Evolutionary conservation across 2,329 filamentous ascomycete genomes (phyloP).

Genomic region (Aaosphaeria pasadenensis): DNA sequence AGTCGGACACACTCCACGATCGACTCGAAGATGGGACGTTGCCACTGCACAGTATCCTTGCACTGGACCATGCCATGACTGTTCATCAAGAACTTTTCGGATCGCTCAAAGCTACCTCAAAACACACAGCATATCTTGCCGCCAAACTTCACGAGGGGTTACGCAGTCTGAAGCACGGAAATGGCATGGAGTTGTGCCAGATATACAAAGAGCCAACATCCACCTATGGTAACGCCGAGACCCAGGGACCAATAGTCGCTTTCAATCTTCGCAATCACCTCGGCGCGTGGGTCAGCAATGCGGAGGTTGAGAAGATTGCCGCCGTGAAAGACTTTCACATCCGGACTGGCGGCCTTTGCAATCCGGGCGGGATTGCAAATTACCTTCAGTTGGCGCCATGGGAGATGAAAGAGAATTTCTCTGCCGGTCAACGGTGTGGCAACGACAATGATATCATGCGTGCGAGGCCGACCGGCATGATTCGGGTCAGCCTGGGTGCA

Average conservation of each 20-base stretch:
- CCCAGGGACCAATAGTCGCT: constrained; percentile 72
- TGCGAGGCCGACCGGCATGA: constrained; percentile 83
- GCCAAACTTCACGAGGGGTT: constrained; percentile 59
- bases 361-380: constrained; percentile 79
- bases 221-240: constrained; percentile 42
- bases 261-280: constrained; percentile 74
- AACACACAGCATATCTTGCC: constrained; percentile 67
- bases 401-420: constrained; percentile 84
- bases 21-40: constrained; percentile 87
- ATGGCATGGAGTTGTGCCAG: constrained; percentile 62
- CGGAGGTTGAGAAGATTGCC: constrained; percentile 85
- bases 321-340: constrained; percentile 76
- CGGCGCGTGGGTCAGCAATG: constrained; percentile 74
- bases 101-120: constrained; percentile 65
- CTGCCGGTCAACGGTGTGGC: constrained; percentile 79
- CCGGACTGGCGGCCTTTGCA: constrained; percentile 85
- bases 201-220: constrained; percentile 56
- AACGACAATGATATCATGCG: constrained; percentile 76
- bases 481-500: constrained; percentile 81
- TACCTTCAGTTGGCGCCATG: constrained; percentile 71
- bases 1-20: constrained; percentile 70
- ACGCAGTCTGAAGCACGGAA: constrained; percentile 62
- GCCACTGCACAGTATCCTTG: constrained; percentile 86
- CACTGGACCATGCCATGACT: constrained; percentile 70
- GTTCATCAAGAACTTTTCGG: constrained; percentile 68